These are phyloP conservation scores for Chrysosporium queenslandicum DNA, from an alignment of 2,329 filamentous ascomycete species.

Conservation along the genomic window DNA sequence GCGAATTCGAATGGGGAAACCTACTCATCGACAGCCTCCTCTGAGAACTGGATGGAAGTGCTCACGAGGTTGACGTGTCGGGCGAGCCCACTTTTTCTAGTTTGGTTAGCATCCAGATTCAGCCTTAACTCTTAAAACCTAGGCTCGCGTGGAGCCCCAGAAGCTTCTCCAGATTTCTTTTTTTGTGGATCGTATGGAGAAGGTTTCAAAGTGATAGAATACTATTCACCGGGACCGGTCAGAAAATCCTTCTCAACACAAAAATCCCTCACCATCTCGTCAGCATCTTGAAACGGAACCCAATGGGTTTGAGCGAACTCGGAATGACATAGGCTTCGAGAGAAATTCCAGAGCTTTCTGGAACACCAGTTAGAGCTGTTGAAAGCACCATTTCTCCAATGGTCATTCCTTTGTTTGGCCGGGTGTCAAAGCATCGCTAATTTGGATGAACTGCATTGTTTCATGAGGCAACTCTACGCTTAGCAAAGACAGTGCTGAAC, in stretches of 20 bases:
- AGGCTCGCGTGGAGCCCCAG: constrained; percentile 1
- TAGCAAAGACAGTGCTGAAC: too few species aligned
- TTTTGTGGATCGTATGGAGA: neutral
- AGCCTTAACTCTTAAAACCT: neutral
- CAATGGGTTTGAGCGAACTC: neutral
- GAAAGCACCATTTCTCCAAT: too few species aligned
- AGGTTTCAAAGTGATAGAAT: neutral
- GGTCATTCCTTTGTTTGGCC: neutral
- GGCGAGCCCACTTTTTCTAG: neutral
- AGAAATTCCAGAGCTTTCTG: neutral
- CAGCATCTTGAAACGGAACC: neutral
- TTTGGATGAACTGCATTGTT: neutral
- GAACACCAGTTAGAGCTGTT: neutral
- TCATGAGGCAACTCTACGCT: neutral
- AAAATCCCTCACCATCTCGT: neutral
- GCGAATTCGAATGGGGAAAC: neutral
- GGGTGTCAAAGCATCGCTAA: too few species aligned
- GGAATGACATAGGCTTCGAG: neutral
- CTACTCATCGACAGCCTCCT: too few species aligned
- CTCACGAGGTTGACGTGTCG: neutral
- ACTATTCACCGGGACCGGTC: too few species aligned
- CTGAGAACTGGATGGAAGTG: too few species aligned
- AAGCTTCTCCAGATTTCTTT: neutral
- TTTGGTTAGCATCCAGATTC: neutral
- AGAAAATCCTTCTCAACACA: too few species aligned